Evolutionary conservation across 352 stramenopile species (phyloP), one percentile per base, ranked within the genome.

Genomic region (Phytopythium ostracodes): DNA sequence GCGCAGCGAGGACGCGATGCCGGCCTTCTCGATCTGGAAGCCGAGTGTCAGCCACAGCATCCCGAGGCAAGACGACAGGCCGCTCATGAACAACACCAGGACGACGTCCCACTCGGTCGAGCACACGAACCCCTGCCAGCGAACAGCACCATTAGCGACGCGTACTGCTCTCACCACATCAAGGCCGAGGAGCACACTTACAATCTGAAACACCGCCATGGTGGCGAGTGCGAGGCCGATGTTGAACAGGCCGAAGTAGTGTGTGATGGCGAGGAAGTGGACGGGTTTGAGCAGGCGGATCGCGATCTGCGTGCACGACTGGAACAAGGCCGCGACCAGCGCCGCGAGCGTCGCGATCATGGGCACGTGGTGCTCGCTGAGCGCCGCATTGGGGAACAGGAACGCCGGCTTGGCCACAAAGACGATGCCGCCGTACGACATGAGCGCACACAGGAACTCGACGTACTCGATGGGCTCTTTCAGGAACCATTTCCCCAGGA

Each of bases 391-490:
- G 0, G 67, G 60, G 49, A 91, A 91, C 17, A 91, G 18, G 51
- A 84, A 74, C 15, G 75, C 70, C 14, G 81, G 81, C 10, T 75
- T 78, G 14, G 79, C 73, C 51, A 91, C 79, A 57, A 88, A 87
- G 47, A 89, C 25, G n/a, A 89, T 76, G 10, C 81, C 81, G 5
- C 72, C 56, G 58, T 84, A 91, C 54, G 81, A 88, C 14, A 79
- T 56, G 38, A 86, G 29, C 10, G 74, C 73, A 35, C 75, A 74
- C 2, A 71, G 20, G 59, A 88, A 79, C 60, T 84, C 76, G 46
- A 77, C 42, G 25, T 65, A 63, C 12, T 89, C 67, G 36, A 88
- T 71, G 0, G 66, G 38, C 61, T 88, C 79, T 4, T 72, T 65
- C 0, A 89, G 70, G 18, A 89, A 52, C 25, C 76, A 56, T 2